Evolutionary conservation across 129 eudicot genomes (phyloP), one percentile per base, ranked within the genome.

Genomic region (Tanacetum coccineum): DNA sequence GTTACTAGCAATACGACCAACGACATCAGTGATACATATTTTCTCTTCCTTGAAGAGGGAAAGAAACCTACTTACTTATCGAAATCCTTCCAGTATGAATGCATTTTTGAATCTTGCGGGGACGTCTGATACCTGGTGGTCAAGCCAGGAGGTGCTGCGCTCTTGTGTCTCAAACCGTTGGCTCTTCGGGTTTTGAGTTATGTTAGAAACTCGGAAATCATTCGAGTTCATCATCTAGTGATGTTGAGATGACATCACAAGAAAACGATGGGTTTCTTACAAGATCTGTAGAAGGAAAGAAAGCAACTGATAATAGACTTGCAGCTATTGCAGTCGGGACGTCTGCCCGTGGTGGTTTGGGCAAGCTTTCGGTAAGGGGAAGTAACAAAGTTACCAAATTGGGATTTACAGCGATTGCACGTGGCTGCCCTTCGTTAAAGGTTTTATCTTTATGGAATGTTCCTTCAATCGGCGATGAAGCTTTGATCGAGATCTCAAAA

Each of bases 301-400:
- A 88, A 67, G 98, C 96, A 9, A 93, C 87, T 0, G 92, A 93
- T 81, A n/a, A 81, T 4, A 67, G 98, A 66, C 95, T 93, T 28
- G 89, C 95, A 13, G 91, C 98, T 17, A 87, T 93, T 66, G 87
- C 98, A 9, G 96, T 93, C 22, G 96, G 98, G 19, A 86, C 96
- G 1, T 81, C 96, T 63, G 81, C 77, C 55, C 86, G 87, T 47
- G 96, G 98, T 17, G 98, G 98, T 49, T 87, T 88, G 30, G 98
- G 98, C 59, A 93, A 93, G 83, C 96, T 93, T 72, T 86, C 86
- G 4, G 76, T 88, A n/a, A n/a, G 96, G 95, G 51, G 84, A 79
- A n/a, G n/a, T 64, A 86, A 84, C 51, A 81, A 92, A 19, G 95
- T 88, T 46, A 80, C 95, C 10, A 67, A 86, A 63, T 13, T 48